phyloP scores from a whole-genome alignment of 441 rosid species.

The Eutrema salsugineum region DNA sequence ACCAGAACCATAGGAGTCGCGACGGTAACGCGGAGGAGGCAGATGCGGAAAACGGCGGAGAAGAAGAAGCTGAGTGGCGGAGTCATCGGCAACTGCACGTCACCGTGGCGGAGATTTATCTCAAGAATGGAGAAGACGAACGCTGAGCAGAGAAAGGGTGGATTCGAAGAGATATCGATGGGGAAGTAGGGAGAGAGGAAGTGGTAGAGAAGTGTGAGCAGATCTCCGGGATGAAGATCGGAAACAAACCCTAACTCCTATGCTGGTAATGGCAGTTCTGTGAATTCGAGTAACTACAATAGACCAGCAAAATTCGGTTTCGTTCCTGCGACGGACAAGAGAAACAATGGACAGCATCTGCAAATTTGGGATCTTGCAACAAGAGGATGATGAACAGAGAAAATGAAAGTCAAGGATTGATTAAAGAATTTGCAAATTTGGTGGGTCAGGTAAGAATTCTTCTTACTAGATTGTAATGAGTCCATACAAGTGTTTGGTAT shows the following conservation, averaged over 20 bases:
- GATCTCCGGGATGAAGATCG: slow-evolving; percentile 75
- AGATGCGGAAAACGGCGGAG: slow-evolving; percentile 41
- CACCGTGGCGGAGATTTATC: slow-evolving; percentile 44
- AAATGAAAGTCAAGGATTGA: slow-evolving; percentile 30
- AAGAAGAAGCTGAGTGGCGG: slow-evolving; percentile 37
- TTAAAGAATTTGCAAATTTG: slow-evolving; percentile 29
- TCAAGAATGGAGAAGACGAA: slow-evolving; percentile 63
- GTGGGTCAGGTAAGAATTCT: slow-evolving; percentile 35
- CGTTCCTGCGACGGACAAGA: slow-evolving; percentile 69
- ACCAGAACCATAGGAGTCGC: slow-evolving; percentile 30
- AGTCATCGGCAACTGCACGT: slow-evolving; percentile 52
- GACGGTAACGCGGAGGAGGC: slow-evolving; percentile 21
- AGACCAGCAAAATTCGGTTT: slow-evolving; percentile 69
- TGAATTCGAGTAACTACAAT: slow-evolving; percentile 10
- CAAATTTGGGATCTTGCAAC: slow-evolving; percentile 30
- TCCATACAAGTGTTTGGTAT: neutral
- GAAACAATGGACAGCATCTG: slow-evolving; percentile 46
- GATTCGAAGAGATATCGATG: slow-evolving; percentile 45
- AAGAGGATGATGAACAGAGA: slow-evolving; percentile 33
- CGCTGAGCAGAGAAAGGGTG: slow-evolving; percentile 84
- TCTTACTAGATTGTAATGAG: neutral
- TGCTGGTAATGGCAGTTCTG: slow-evolving; percentile 17
- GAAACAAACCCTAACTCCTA: slow-evolving; percentile 31
- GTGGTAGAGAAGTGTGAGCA: slow-evolving; percentile 57
- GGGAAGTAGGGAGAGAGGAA: slow-evolving; percentile 57